Base-by-base conservation (phyloP, 176 grass and related monocot species). In the Avena sativa region DNA sequence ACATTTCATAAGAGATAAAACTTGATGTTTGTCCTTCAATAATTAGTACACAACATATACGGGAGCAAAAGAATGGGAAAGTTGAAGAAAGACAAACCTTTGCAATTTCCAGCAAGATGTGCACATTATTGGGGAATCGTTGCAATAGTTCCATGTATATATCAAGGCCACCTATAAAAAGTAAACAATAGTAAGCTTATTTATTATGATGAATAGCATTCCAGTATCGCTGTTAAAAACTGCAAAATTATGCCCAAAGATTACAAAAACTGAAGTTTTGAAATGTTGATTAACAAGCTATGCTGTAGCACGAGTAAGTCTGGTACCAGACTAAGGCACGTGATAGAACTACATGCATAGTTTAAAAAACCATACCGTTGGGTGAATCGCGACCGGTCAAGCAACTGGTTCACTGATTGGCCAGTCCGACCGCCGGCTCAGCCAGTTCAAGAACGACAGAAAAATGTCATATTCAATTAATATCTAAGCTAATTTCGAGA, bases 71-170 rank as follows among this genome's bases (percentile, higher is more conserved):
- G 3, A 63, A 64, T n/a, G 80, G 6, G 19, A 34, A 51, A 80
- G n/a, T 63, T 69, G 16, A 76, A 76, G 59, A 88, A 86, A 90
- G 28, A 80, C 14, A 89, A 59, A 98, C 96, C 93, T 94, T 96
- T 78, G 93, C 94, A 83, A 94, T 91, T 93, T 98, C 97, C 82
- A 98, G 57, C 67, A 98, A 88, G 76, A 98, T 91, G 86, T 96
- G 93, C 71, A 96, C 89, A 79, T 99, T 99, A 71, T 91, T 99
- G 57, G 97, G 94, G 90, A 93, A 99, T 19, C 94, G 85, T 71
- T 93, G 92, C 85, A 93, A 78, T 85, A 99, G 74, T 84, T 99
- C 97, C 48, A 90, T n/a, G 91, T 94, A 94, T 88, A 91, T 89
- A 32, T 99, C 97, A 53, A 99, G 93, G 49, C 97, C 97, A 86